Evolutionary conservation across 1,284 basidiomycete species (phyloP), one percentile per base, ranked within the genome.

Genomic region (Psilocybe mexicana): DNA sequence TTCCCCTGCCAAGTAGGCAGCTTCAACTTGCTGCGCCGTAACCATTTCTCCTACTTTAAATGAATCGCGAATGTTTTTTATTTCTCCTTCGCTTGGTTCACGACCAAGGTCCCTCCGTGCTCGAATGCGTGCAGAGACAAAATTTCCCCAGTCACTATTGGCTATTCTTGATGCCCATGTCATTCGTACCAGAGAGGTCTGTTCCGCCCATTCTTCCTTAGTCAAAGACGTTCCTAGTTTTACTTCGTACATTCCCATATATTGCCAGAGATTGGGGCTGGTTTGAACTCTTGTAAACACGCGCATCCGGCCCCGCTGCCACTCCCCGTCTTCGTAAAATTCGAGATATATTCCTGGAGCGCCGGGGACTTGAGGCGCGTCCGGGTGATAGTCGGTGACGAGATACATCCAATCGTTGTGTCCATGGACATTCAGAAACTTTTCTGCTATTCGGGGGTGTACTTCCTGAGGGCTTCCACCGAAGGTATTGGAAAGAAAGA

Each of bases 241-340:
- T 6, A 72, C 36, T 28, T 65, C 59, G 38, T 76, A 78, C 58
- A 70, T 64, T 2, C 76, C 76, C 46, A 72, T 60, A 51, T 75
- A 75, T 49, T 72, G 69, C 73, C 74, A 76, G 7, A 56, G 42
- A 3, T 61, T 65, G 0, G 49, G 26, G 0, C n/a, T 47, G 8
- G 24, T 26, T 7, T 25, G 23, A 10, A 70, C 49, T 12, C 66
- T 52, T 0, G 64, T 58, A 14, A 72, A 53, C 0, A 70, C 61
- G n/a, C 70, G 53, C 35, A 57, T 55, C 58, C 49, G 3, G 10
- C 8, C 48, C 58, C 59, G 10, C 59, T n/a, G 14, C 25, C 51
- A 51, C 6, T 33, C 36, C 33, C 23, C 53, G 23, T 24, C 8
- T 25, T 46, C 35, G 45, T 18, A 60, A 28, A 28, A 43, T 14